Base-by-base conservation (phyloP, 2,329 filamentous ascomycete species). In the Talaromyces sp. region DNA sequence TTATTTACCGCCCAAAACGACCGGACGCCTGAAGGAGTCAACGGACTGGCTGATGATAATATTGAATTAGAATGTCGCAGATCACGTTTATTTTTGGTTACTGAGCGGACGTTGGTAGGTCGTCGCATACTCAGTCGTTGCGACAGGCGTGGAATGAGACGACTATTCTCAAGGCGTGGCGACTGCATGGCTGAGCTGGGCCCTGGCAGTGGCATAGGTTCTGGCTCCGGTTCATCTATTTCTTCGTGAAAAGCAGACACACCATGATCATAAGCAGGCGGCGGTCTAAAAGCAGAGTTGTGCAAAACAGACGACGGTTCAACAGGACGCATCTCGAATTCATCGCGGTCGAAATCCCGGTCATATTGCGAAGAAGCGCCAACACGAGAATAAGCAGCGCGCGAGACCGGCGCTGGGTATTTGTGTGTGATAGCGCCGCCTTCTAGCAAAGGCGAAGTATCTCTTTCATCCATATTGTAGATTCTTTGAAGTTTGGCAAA, bases 61-160 rank as follows among this genome's bases (percentile, higher is more conserved):
- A 63, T 25, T 37, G 61, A 63, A 11, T 19, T 58, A n/a, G 63
- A 62, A 3, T 31, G 50, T 33, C 59, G 27, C 27, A 62, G 33
- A 50, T 58, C 19, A 17, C 33, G 47, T 8, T 17, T 52, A 52
- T 41, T 31, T 3, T 19, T 58, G 8, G 35, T 47, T n/a, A 25
- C 43, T 17, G 60, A 59, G 10, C 25, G 54, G 19, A 31, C 25
- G 15, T 13, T 6, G 10, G 22, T 15, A 35, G 59, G 33, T 9
- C 52, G 61, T 41, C 59, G 62, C 35, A 66, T 62, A 22, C 59
- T 66, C 27, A 66, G 25, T 41, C 60, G 62, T 37, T 66, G 41
- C 22, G 64, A 66, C 25, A 50, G 43, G n/a, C 59, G 52, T n/a
- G 64, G 45, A 22, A 62, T 37, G 17, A 66, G 35, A 47, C 64